Evolutionary conservation across 2,329 filamentous ascomycete species (phyloP).

Genomic region (Raffaelea albimanens): DNA sequence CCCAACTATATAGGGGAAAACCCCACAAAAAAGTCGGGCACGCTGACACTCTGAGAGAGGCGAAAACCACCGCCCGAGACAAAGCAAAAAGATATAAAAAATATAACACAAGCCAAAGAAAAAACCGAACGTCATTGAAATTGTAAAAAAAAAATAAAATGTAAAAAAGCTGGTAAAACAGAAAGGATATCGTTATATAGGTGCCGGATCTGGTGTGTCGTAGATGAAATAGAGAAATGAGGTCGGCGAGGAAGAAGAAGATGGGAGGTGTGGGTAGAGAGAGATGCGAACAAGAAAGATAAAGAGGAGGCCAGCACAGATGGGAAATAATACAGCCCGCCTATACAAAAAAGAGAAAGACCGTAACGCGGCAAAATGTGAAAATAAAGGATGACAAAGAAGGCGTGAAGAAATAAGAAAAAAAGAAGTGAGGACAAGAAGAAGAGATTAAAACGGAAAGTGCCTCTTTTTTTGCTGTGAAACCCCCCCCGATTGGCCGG

Average conservation of each 20-base stretch:
- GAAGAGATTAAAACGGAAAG: not conserved
- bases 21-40: too few relatives aligned
- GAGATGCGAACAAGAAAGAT: constrained; percentile 2
- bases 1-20: too few relatives aligned
- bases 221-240: not conserved
- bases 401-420: not conserved
- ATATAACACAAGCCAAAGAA: not conserved
- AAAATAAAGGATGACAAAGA: not conserved
- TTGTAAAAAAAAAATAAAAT: not conserved
- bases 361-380: constrained; percentile 1
- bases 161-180: not conserved
- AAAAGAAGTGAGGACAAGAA: constrained; percentile 1
- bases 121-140: constrained; percentile 1
- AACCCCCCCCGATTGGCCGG: too few relatives aligned
- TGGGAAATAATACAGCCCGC: constrained; percentile 7
- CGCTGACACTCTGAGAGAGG: too few relatives aligned
- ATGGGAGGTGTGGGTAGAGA: constrained; percentile 1
- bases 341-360: constrained; percentile 1
- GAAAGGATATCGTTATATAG: constrained; percentile 11
- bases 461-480: not conserved
- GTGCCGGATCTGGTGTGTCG: not conserved
- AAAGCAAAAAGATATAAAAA: too few relatives aligned
- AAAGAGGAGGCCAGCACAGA: constrained; percentile 8
- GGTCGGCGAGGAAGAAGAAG: not conserved
- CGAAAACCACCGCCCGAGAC: too few relatives aligned